Conservation (phyloP, 495 filamentous ascomycete species). For the Penicillium egyptiacum region DNA sequence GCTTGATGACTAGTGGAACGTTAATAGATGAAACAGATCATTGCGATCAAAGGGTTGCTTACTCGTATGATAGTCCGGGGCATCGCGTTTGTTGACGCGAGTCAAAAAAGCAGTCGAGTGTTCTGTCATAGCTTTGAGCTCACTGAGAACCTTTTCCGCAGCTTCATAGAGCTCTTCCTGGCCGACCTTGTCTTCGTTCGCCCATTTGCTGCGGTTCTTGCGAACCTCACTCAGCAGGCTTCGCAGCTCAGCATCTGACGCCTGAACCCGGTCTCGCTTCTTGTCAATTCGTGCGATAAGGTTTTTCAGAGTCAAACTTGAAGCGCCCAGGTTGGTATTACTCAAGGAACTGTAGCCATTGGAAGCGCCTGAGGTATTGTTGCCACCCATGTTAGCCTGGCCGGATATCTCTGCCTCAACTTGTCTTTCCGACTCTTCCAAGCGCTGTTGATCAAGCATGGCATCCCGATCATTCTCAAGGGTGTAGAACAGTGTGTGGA, state of each 20-base stretch:
- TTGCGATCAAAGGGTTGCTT: conserved; percentile 34
- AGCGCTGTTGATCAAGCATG: conserved; percentile 95
- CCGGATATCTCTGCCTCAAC: conserved; percentile 90
- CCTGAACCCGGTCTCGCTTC: conserved; percentile 80
- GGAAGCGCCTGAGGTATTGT: conserved; percentile 46
- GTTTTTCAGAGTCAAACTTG: conserved; percentile 95
- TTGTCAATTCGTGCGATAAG: conserved; percentile 93
- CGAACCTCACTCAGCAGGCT: conserved; percentile 93
- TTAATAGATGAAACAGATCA: conserved; percentile 19
- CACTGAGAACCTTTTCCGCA: conserved; percentile 90
- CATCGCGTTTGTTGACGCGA: conserved; percentile 92
- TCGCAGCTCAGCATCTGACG: conserved; percentile 89
- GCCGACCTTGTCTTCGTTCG: conserved; percentile 91
- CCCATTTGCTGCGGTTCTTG: conserved; percentile 98
- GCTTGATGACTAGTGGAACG: conserved; percentile 73
- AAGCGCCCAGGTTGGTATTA: conserved; percentile 90
- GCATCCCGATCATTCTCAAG: conserved; percentile 91
- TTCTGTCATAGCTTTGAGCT: conserved; percentile 94
- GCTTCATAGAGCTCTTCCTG: conserved; percentile 98
- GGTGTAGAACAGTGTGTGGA: conserved; percentile 90
- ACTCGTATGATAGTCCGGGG: conserved; percentile 91
- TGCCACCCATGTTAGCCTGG: conserved; percentile 53
- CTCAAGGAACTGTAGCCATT: conserved; percentile 80
- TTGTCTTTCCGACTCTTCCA: conserved; percentile 94
- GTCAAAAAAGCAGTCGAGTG: conserved; percentile 92